Evolutionary conservation across 176 grass and related monocot genomes (phyloP).

Genomic region (Rhynchospora breviuscula): DNA sequence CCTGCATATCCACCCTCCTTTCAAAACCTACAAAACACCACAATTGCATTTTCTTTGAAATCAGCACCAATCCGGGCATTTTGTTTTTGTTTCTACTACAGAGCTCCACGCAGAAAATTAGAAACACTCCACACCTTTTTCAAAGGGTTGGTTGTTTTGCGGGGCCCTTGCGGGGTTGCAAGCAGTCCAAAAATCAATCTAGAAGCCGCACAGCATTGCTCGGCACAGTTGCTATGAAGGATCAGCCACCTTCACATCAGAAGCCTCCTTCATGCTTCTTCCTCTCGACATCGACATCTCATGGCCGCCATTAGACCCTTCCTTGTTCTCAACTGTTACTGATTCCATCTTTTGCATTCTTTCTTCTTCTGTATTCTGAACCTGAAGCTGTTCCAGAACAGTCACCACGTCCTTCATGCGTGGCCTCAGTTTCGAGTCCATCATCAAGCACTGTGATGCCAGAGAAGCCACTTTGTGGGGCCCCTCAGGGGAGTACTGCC

Average conservation of each 20-base stretch:
- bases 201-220: neutral
- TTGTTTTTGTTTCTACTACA: too few relatives aligned
- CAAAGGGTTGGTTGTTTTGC: too few relatives aligned
- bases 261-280: slow-evolving; percentile 32
- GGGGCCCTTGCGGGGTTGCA: neutral
- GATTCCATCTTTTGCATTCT: slow-evolving; percentile 24
- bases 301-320: neutral
- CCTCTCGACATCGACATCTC: slow-evolving; percentile 21
- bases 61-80: neutral
- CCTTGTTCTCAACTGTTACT: slow-evolving; percentile 9
- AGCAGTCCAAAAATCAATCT: neutral
- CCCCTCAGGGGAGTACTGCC: slow-evolving; percentile 43
- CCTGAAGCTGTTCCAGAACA: slow-evolving; percentile 43
- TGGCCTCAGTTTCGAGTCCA: slow-evolving; percentile 52
- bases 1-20: neutral
- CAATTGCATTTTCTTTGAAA: neutral
- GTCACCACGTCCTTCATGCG: slow-evolving; percentile 50
- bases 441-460: slow-evolving; percentile 47
- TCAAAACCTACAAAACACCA: neutral
- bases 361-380: slow-evolving; percentile 28
- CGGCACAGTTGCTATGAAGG: neutral
- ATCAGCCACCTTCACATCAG: slow-evolving; percentile 19
- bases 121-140: too few relatives aligned
- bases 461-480: slow-evolving; percentile 58
- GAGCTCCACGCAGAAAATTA: too few relatives aligned